Conservation (phyloP, 805 yeast species). For the Candida golubevii region DNA sequence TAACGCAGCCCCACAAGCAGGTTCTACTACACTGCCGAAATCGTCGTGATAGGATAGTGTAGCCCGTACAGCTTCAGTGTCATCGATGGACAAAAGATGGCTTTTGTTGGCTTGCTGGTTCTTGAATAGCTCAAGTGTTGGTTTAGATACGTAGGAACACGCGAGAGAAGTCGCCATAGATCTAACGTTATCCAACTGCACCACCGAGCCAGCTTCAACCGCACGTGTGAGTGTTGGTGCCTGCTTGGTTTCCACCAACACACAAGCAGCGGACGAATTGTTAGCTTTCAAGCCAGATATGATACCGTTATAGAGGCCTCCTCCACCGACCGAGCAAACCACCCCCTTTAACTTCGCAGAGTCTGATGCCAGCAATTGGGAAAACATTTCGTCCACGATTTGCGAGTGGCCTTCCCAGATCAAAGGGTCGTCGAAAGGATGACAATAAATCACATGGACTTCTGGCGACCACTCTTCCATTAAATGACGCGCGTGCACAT, state of each 20-base stretch:
- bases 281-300: slow-evolving; percentile 36
- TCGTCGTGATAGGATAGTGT: slow-evolving; percentile 48
- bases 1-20: slow-evolving; percentile 71
- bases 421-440: slow-evolving; percentile 48
- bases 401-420: slow-evolving; percentile 54
- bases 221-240: slow-evolving; percentile 56
- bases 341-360: slow-evolving; percentile 35
- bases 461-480: slow-evolving; percentile 16
- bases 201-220: slow-evolving; percentile 41
- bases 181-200: slow-evolving; percentile 41
- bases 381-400: slow-evolving; percentile 35
- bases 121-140: slow-evolving; percentile 37
- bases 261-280: slow-evolving; percentile 26
- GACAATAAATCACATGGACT: slow-evolving; percentile 43
- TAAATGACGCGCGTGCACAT: slow-evolving; percentile 33
- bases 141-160: slow-evolving; percentile 50
- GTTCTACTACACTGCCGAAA: slow-evolving; percentile 54
- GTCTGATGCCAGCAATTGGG: slow-evolving; percentile 21
- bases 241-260: slow-evolving; percentile 56
- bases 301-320: slow-evolving; percentile 53
- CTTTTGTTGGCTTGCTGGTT: slow-evolving; percentile 15
- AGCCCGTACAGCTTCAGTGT: slow-evolving; percentile 52
- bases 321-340: slow-evolving; percentile 56
- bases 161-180: slow-evolving; percentile 66
- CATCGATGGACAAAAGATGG: slow-evolving; percentile 34